These are phyloP conservation scores for Amylocystis lapponica DNA, from an alignment of 768 basidiomycete genomes.

Conservation along the genomic window DNA sequence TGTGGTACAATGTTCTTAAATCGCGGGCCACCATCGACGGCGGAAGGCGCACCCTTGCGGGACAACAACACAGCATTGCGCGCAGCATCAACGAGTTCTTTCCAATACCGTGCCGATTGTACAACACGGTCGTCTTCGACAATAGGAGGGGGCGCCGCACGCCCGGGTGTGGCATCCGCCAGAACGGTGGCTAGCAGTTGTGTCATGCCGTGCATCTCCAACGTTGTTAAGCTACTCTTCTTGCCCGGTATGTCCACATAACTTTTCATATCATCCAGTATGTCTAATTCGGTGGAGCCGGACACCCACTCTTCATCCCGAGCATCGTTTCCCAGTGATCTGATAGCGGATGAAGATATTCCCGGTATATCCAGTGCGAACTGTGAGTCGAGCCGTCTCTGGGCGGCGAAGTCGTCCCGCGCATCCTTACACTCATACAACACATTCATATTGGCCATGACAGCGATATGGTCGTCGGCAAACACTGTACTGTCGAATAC, in stretches of 20 bases:
- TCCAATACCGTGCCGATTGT: background rate
- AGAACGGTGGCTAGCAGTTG: no score
- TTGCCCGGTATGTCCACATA: background rate
- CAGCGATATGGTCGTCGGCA: background rate
- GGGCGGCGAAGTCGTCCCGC: slow-evolving; percentile 25
- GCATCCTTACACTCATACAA: slow-evolving; percentile 31
- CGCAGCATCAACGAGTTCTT: background rate
- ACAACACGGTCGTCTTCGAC: background rate
- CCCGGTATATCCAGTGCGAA: background rate
- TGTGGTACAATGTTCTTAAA: background rate
- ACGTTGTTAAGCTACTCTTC: background rate
- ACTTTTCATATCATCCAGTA: background rate
- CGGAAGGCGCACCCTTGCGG: background rate
- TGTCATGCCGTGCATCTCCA: no score
- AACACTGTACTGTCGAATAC: background rate
- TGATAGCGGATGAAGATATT: background rate
- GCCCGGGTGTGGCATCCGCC: no score
- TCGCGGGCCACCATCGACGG: background rate
- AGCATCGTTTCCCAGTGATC: background rate
- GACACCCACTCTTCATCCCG: no score
- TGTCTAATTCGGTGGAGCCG: no score
- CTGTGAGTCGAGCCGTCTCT: background rate
- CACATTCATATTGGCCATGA: slow-evolving; percentile 27
- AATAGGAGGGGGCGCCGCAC: no score
- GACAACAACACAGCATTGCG: no score